Evolutionary conservation across 441 rosid species (phyloP), one percentile per base, ranked within the genome.

Genomic region (Adansonia gregorii): DNA sequence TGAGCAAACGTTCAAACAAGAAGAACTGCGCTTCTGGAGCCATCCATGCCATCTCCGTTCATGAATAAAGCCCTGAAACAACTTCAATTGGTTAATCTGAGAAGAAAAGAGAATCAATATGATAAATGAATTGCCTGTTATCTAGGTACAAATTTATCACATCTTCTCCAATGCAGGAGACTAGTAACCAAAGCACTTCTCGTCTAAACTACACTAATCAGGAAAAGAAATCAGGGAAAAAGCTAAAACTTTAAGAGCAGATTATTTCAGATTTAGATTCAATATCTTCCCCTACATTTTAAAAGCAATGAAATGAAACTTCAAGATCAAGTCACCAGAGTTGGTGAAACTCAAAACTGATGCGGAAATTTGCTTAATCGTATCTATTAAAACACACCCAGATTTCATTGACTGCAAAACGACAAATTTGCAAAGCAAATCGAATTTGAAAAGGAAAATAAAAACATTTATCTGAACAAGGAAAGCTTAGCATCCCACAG

Each of bases 51-150:
- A 3, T 72, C 8, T 35, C 6, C 6, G 52, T 20, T 56, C 52
- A 39, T 20, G 14, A 71, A 71, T 52, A 45, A 71, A 71, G 51
- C 22, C 17, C 66, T 72, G 65, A 72, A 58, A 51, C 31, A 69
- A 35, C 63, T 17, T 66, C 67, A 73, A 20, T 73, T 3, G 45
- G 7, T 51, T 45, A 24, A 49, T 70, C 74, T 51, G 46, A 27
- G 17, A 8, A 70, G 74, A 52, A 51, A 27, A 27, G 14, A 52
- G n/a, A 58, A 56, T 41, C 35, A 41, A 11, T 73, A 12, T 4
- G 35, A 43, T 63, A 43, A 43, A 35, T 7, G 49, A 45, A 7
- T 45, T 9, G 49, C 49, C 49, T 7, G 49, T 8, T 45, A 45
- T 48, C 51, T 9, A 48, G 46, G 8, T 43, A 48, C 51, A 0